Conservation (phyloP, 768 basidiomycete genomes). For the Lyophyllum shimeji region DNA sequence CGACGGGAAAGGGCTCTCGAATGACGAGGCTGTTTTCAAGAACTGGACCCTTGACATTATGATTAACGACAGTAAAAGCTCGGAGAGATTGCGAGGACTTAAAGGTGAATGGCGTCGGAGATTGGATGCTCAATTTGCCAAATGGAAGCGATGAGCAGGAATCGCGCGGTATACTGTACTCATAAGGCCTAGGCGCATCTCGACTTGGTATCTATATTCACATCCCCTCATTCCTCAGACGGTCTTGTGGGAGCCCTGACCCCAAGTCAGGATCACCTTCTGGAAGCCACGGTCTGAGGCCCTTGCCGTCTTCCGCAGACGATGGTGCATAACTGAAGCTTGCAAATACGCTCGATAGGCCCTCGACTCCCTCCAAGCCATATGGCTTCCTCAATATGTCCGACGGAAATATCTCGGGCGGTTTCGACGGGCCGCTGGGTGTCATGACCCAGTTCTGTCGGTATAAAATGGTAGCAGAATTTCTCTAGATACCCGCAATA, state of each 20-base stretch:
- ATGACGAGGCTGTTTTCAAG: conserved; percentile 23
- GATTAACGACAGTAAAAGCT: conserved; percentile 13
- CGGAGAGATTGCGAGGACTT: conserved; percentile 15
- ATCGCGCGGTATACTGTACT: neutral
- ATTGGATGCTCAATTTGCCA: conserved; percentile 18
- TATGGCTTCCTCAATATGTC: neutral
- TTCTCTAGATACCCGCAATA: conserved; percentile 27
- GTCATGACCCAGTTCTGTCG: conserved; percentile 5
- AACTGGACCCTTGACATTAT: conserved; percentile 19
- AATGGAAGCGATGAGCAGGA: conserved; percentile 8
- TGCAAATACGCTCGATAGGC: neutral
- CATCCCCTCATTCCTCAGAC: too few species aligned
- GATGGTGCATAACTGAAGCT: neutral
- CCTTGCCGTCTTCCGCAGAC: neutral
- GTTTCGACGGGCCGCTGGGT: conserved; percentile 16
- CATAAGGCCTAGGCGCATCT: too few species aligned
- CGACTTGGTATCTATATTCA: too few species aligned
- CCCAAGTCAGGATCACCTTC: conserved; percentile 1
- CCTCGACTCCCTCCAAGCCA: neutral
- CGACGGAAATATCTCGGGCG: conserved; percentile 19
- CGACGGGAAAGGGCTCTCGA: conserved; percentile 21
- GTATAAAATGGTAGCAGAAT: conserved; percentile 2
- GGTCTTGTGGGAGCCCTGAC: neutral
- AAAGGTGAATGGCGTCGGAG: conserved; percentile 21
- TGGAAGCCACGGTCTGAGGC: neutral